Conservation (phyloP, 2,329 filamentous ascomycete species). For the Endoconidiophora laricicola region DNA sequence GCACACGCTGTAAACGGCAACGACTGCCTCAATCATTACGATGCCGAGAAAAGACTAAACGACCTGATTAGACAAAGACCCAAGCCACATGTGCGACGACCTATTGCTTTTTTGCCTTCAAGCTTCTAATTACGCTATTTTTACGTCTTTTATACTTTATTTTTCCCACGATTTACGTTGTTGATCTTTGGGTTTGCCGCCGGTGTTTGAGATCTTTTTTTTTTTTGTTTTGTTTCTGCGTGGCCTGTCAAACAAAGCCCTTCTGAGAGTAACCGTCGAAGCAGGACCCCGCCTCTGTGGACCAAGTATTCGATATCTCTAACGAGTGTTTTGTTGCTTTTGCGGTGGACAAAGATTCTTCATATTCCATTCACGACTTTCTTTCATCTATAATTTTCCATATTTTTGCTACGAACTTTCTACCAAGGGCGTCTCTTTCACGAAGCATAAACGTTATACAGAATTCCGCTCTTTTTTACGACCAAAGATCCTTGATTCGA, state of each 20-base stretch:
- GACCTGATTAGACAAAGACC: too few relatives aligned
- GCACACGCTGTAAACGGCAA: too few relatives aligned
- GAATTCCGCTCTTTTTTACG: not conserved
- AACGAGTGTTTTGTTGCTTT: too few relatives aligned
- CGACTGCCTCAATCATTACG: too few relatives aligned
- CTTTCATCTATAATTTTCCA: slow-evolving; percentile 7
- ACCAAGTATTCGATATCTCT: not conserved
- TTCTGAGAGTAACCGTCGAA: not conserved
- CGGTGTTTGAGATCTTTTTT: not conserved
- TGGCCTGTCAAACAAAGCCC: not conserved
- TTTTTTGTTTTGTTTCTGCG: not conserved
- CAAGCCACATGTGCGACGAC: not conserved
- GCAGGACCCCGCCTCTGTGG: too few relatives aligned
- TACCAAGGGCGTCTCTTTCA: not conserved
- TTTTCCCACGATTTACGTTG: not conserved
- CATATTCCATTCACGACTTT: not conserved
- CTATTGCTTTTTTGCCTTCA: not conserved
- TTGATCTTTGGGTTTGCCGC: too few relatives aligned
- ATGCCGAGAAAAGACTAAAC: too few relatives aligned
- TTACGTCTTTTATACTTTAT: not conserved
- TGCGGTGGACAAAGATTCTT: not conserved
- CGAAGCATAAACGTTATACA: not conserved
- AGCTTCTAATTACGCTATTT: not conserved
- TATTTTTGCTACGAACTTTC: not conserved
- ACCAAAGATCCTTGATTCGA: not conserved